Conservation (phyloP, 2,329 filamentous ascomycete genomes). For the Aspergillus sp. region DNA sequence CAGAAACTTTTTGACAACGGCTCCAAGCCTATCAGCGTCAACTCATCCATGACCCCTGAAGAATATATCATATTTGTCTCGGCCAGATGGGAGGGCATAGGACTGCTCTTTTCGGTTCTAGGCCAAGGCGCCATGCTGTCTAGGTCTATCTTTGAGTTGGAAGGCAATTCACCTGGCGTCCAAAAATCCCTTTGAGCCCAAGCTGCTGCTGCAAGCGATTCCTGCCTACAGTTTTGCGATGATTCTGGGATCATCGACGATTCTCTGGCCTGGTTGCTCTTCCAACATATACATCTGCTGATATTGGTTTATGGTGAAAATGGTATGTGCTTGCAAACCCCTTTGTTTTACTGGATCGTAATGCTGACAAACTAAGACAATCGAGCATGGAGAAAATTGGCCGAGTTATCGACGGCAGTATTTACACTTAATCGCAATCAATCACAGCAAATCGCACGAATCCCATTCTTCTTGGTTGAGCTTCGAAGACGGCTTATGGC, state of each 20-base stretch:
- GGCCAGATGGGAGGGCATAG: constrained; percentile 19
- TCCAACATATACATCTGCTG: constrained; percentile 16
- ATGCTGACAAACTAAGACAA: constrained; percentile 28
- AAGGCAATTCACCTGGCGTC: constrained; percentile 5
- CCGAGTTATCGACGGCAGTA: constrained; percentile 39
- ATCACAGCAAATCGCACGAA: constrained; percentile 15
- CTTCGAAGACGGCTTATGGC: constrained; percentile 34
- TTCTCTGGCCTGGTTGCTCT: constrained; percentile 23
- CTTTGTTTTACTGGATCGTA: neutral
- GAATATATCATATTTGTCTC: constrained; percentile 12
- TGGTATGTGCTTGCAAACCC: constrained; percentile 9
- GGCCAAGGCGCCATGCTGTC: constrained; percentile 10
- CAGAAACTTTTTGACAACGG: constrained; percentile 15
- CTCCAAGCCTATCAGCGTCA: constrained; percentile 7
- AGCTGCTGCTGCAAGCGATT: constrained; percentile 22
- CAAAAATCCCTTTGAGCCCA: constrained; percentile 6
- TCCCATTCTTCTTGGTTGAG: constrained; percentile 27
- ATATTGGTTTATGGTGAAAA: constrained; percentile 18
- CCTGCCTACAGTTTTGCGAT: constrained; percentile 22
- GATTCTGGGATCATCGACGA: constrained; percentile 17
- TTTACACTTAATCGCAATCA: constrained; percentile 43
- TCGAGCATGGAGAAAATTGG: constrained; percentile 40
- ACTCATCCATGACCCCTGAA: constrained; percentile 13
- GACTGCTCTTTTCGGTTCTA: constrained; percentile 14
- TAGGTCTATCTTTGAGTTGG: constrained; percentile 1